Evolutionary conservation across 306 rosid species (phyloP), one percentile per base, ranked within the genome.

Genomic region (Sechiopsis laciniata): DNA sequence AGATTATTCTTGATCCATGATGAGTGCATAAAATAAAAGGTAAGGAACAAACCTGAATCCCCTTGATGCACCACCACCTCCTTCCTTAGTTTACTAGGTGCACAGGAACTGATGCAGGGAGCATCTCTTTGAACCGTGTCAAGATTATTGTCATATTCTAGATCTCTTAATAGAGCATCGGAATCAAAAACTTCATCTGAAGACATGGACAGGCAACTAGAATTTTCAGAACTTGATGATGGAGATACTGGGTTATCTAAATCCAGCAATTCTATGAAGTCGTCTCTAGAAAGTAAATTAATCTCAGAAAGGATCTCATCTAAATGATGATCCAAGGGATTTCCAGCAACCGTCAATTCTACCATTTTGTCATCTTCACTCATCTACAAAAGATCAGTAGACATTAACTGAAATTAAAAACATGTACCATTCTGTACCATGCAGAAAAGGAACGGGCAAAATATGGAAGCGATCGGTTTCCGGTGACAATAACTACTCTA

Each of bases 231-330:
- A 55, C 88, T 75, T 35, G 82, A 82, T 32, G 84, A 73, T 10
- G 75, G 32, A 10, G 82, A 80, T 20, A 74, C 65, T 14, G 78
- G 86, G 20, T 1, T 42, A 19, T 82, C 84, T 32, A 85, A 83
- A 74, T 85, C 88, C 55, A 2, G 48, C 54, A 85, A 15, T 69
- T 80, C 86, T 61, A 85, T 10, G 84, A 8, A 82, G 82, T 85
- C 84, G 46, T 62, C 88, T 52, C 32, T 20, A 1, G 73, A 57
- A 26, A 37, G 8, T 24, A 14, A 32, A 74, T 80, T 80, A 0
- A 7, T 17, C 67, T 74, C 85, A 7, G 61, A 55, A 52, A 1
- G 62, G 59, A 63, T n/a, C 8, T 42, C 58, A 63, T 26, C 29
- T 26, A 26, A 26, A 26, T 26, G 29, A 26, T 26, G 29, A 26